Base-by-base conservation (phyloP, 2,329 filamentous ascomycete species). In the Fusarium tjaetaba region DNA sequence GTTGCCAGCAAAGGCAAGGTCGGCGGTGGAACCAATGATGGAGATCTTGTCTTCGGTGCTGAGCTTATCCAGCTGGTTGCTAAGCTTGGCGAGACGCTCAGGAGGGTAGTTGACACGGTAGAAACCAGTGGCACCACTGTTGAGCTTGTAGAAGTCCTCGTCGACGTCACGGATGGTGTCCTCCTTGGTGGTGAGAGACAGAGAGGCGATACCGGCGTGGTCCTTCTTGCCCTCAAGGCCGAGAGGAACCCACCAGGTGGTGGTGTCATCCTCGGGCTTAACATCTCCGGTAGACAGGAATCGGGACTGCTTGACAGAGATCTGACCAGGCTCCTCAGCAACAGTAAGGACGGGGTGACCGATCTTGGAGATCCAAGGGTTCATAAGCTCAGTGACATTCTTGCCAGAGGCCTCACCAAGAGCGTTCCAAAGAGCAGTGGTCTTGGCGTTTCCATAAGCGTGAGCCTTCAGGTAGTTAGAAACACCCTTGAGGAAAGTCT, bases 231-330 rank as follows among this genome's bases (percentile, higher is more conserved):
- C 93, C 81, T 95, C 93, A 34, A 99, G 86, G 20, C 93, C 93
- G 38, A 99, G 88, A 22, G 96, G 96, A 68, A 98, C 90, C 96
- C 96, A 99, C 96, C 96, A 99, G 26, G 90, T 91, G 7, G 95
- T 98, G 78, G 93, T 87, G 79, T 99, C 95, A 76, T 99, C 96
- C 79, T 97, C 94, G 4, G 94, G 87, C 85, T 95, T 94, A 63
- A 95, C 94, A 80, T 98, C 96, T 15, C 96, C 96, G 7, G 94
- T 95, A 26, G 94, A 94, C 28, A 99, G 87, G 88, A 98, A 99
- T 65, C 96, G 92, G 58, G 90, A 92, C 82, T 99, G 96, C 80
- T 92, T 92, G 69, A 98, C 85, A 48, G 89, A 90, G 77, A 98
- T 93, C 81, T 96, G 92, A 22, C 93, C 93, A 65, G 92, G 90